Base-by-base conservation (phyloP, 2,329 filamentous ascomycete species). In the Xylariaceae sp. region DNA sequence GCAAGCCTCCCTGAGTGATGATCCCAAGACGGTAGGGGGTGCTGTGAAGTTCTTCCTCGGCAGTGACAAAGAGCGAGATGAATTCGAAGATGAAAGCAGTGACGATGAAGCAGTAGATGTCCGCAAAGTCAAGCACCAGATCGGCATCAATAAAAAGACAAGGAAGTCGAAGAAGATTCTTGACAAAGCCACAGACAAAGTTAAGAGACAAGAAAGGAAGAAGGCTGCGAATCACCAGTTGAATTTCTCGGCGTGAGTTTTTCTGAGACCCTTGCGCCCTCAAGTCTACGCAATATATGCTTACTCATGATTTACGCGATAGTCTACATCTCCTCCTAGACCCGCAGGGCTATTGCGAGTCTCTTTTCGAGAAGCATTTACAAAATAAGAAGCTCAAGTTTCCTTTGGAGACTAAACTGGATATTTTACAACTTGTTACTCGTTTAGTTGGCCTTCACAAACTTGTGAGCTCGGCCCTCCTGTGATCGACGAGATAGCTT, bases 11-110 rank as follows among this genome's bases (percentile, higher is more conserved):
- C 74, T 99, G 53, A 85, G 89, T 3, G 87, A 96, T 48, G 95
- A 96, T 63, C 89, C 95, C 64, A 99, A 99, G 74, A 91, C 97
- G 3, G 83, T 94, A 22, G 78, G 88, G 5, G 89, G 91, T 15
- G 92, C 89, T 42, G 89, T 95, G 13, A 83, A 90, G 21, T 99
- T 97, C 77, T 99, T 99, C 76, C 79, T 99, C 0, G 94, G 94
- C 21, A 92, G 92, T 32, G 94, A 99, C 70, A 92, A 95, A 71
- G 94, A 97, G 72, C 84, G 92, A 61, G 94, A 99, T 70, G 92
- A 96, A 64, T 78, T 89, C 47, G 89, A 95, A 52, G 92, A 97
- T 58, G 89, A 95, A 59, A 89, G 85, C 71, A 92, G 88, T 66
- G 88, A 90, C 61, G 89, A 95, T 40, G 88, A 90, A 40, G 81